Conservation (phyloP, 202 grass and related monocot genomes). For the Miscanthus sacchariflorus region DNA sequence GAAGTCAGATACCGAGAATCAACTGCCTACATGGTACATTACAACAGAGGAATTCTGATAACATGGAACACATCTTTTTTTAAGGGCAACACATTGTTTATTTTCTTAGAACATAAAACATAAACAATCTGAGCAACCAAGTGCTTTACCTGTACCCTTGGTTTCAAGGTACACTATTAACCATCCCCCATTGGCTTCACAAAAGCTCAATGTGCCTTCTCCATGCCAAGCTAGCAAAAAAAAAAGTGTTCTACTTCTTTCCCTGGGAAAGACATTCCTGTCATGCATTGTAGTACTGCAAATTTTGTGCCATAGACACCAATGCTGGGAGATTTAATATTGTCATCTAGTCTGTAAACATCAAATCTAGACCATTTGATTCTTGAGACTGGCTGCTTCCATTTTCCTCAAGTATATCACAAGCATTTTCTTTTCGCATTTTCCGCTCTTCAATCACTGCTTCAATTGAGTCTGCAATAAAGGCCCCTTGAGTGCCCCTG, state of each 20-base stretch:
- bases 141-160: background rate
- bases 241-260: background rate
- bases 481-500: conserved; percentile 61
- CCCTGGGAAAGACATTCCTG: background rate
- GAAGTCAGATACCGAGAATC: background rate
- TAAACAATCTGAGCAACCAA: background rate
- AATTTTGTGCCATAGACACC: background rate
- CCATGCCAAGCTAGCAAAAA: no score
- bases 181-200: background rate
- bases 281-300: background rate
- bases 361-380: conserved; percentile 58
- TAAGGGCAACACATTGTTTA: background rate
- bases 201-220: no score
- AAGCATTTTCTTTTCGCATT: conserved; percentile 61
- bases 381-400: conserved; percentile 46
- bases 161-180: background rate
- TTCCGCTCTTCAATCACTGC: conserved; percentile 78
- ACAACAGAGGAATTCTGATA: conserved; percentile 29
- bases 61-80: no score
- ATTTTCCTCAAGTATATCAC: conserved; percentile 66
- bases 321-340: background rate
- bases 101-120: background rate
- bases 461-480: conserved; percentile 70
- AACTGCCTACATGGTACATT: background rate
- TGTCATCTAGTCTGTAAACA: conserved; percentile 53